Conservation (phyloP, 495 filamentous ascomycete species). For the Daldinia concentrica region DNA sequence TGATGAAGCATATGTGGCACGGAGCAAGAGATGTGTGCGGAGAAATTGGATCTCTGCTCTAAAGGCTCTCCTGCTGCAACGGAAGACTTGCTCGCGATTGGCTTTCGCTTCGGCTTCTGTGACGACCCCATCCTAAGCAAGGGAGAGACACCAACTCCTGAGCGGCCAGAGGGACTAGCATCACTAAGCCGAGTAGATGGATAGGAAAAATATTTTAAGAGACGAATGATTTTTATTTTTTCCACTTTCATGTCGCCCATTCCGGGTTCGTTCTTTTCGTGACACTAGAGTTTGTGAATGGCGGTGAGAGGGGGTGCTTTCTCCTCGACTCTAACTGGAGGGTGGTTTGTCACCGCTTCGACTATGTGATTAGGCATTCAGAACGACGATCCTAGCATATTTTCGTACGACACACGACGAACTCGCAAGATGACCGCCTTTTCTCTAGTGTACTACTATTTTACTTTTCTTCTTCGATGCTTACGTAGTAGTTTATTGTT, state of each 20-base stretch:
- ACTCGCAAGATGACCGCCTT: not conserved
- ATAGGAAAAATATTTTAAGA: constrained; percentile 41
- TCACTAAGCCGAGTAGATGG: constrained; percentile 35
- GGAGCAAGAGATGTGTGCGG: constrained; percentile 19
- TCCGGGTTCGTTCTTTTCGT: not conserved
- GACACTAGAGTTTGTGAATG: constrained; percentile 17
- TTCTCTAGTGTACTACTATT: not conserved
- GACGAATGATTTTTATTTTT: constrained; percentile 33
- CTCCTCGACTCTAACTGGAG: not conserved
- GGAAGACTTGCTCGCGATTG: constrained; percentile 28
- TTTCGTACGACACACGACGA: not conserved
- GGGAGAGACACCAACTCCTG: constrained; percentile 24
- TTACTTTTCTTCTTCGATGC: not conserved
- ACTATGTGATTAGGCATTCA: constrained; percentile 7
- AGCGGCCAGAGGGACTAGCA: constrained; percentile 16
- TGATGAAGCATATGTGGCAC: constrained; percentile 12
- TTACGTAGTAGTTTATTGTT: not conserved
- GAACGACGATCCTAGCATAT: constrained; percentile 14
- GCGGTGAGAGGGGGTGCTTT: constrained; percentile 28
- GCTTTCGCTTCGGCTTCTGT: constrained; percentile 20
- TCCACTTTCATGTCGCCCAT: not conserved
- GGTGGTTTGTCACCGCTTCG: constrained; percentile 23
- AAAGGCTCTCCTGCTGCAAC: constrained; percentile 9
- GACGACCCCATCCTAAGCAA: constrained; percentile 23
- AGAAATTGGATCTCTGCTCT: constrained; percentile 10